Percentiles rank a stretch among this genome's conserved stretches.
phyloP scores from a whole-genome alignment of 2,329 filamentous ascomycete species.

The Didymella glomerata region DNA sequence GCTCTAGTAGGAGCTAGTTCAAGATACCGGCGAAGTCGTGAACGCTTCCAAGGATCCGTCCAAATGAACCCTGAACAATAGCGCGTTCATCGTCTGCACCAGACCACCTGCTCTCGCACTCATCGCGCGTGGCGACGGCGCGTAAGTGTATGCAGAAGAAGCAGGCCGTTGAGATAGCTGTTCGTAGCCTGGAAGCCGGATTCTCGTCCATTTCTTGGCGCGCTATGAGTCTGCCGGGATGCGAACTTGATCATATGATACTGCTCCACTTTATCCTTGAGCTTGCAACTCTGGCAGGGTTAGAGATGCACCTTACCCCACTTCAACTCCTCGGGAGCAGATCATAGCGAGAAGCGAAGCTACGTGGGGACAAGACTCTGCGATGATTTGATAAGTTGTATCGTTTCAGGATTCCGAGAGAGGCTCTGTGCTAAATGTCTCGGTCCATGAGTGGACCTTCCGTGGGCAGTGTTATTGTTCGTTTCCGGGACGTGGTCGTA shows the following conservation, averaged over 20 bases:
- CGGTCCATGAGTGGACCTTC: constrained; percentile 20
- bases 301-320: constrained; percentile 28
- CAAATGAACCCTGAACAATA: neutral
- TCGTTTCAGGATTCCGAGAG: constrained; percentile 42
- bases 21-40: neutral
- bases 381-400: constrained; percentile 15
- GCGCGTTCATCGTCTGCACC: constrained; percentile 6
- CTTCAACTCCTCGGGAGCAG: constrained; percentile 12
- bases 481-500: constrained; percentile 22
- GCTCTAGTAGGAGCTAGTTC: neutral
- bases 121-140: constrained; percentile 5
- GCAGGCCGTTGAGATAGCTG: constrained; percentile 32
- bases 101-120: constrained; percentile 1
- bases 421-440: constrained; percentile 21
- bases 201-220: constrained; percentile 34
- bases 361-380: constrained; percentile 8
- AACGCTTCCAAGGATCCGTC: neutral
- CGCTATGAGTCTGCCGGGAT: constrained; percentile 34
- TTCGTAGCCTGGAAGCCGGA: constrained; percentile 27
- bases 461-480: constrained; percentile 8
- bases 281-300: constrained; percentile 30
- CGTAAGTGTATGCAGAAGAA: constrained; percentile 20
- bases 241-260: constrained; percentile 47
- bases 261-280: constrained; percentile 37
- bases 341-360: constrained; percentile 11